Evolutionary conservation across 2,329 filamentous ascomycete genomes (phyloP), one percentile per base, ranked within the genome.

Genomic region (Fusarium sp.): DNA sequence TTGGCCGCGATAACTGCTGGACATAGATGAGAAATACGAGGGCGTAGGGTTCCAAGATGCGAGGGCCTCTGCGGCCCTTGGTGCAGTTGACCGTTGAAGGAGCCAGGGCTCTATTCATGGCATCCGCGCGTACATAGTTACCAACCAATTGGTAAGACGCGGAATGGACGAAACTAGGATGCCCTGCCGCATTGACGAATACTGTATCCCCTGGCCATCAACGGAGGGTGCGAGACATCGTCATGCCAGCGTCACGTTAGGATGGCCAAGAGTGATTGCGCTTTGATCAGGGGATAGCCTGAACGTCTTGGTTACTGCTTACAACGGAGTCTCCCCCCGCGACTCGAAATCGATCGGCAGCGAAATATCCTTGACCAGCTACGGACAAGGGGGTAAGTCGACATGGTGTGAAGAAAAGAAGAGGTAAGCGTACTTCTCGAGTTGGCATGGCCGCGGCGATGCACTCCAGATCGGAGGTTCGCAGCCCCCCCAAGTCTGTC

Each of bases 211-310:
- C 58, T 42, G 61, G 27, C 16, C 44, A 53, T 59, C 27, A 20
- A 56, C 36, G 14, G 49, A 60, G 49, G 61, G 60, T 36, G 66
- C 58, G 58, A 68, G 44, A 61, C 55, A 59, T 64, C 59, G 72
- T 74, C 72, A 74, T 71, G 64, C 58, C 54, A 64, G 68, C 64
- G 65, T 73, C 73, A 74, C 65, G 56, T 67, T 61, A 73, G 31
- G 49, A 53, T 16, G 60, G 36, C 34, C 59, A 40, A 56, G 64
- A 50, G 38, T 46, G 53, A 58, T 42, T 54, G 55, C 53, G 67
- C 71, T 69, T 62, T 61, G 57, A 64, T 55, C 57, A 29, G 55
- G 59, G 61, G 54, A 54, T 59, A 58, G 60, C 57, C 55, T 33
- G 44, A 66, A 25, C 23, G 49, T 56, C 54, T 29, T 67, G 54